phyloP scores from a whole-genome alignment of 1,139 yeast species.

The Suhomyces wounanorum region DNA sequence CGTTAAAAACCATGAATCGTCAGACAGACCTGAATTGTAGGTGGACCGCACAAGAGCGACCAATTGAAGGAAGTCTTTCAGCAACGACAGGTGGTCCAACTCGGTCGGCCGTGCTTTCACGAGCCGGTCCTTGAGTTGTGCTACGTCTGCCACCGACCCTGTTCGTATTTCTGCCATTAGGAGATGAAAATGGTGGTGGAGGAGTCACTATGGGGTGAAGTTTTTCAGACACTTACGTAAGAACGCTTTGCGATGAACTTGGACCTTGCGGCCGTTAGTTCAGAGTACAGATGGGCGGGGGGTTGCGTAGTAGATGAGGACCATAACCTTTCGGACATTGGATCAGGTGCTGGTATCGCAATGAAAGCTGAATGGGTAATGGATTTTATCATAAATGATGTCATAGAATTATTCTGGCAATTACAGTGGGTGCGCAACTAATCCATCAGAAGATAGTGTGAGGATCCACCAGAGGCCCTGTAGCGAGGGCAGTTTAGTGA shows the following conservation, averaged over 20 bases:
- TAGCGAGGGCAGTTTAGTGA: no score
- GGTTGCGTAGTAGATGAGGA: background rate
- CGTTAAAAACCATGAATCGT: conserved; percentile 19
- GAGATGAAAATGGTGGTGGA: background rate
- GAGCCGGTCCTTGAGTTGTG: conserved; percentile 7
- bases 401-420: no score
- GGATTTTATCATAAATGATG: background rate
- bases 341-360: background rate
- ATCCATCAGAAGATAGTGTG: no score
- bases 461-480: no score
- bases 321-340: background rate
- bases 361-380: no score
- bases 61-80: conserved; percentile 1
- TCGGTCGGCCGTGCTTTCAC: conserved; percentile 5
- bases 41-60: conserved; percentile 1
- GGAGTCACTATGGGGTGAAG: background rate
- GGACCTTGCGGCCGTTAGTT: background rate
- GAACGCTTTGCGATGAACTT: background rate
- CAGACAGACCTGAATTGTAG: conserved; percentile 12
- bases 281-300: background rate
- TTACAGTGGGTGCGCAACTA: no score
- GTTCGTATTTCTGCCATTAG: conserved; percentile 6
- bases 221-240: conserved; percentile 6
- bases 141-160: conserved; percentile 2
- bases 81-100: background rate